phyloP scores from a whole-genome alignment of 345 rosid genomes.

The Fremontodendron californicum region DNA sequence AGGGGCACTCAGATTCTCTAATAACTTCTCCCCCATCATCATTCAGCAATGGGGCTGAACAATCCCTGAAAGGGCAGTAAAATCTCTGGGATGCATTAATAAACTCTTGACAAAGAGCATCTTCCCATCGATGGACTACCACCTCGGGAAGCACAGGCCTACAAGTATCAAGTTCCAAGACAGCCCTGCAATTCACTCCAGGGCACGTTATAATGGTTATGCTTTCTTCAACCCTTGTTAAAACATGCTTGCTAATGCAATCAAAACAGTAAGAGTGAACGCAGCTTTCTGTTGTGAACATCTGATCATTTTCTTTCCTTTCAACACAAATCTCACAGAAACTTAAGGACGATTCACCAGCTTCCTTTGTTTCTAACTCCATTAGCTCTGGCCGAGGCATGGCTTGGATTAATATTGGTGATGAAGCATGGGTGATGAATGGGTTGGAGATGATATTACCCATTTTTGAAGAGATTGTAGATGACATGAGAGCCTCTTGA shows the following conservation, averaged over 20 bases:
- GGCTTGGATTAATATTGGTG: not conserved
- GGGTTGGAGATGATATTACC: not conserved
- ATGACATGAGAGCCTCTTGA: conserved; percentile 22
- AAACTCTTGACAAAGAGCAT: conserved; percentile 38
- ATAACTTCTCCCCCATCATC: conserved; percentile 28
- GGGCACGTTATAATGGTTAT: conserved; percentile 44
- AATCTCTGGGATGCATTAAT: conserved; percentile 29
- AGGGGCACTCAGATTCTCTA: conserved; percentile 60
- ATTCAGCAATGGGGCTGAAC: conserved; percentile 50
- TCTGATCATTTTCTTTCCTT: conserved; percentile 31
- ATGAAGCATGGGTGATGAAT: not conserved
- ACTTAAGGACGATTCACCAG: conserved; percentile 31
- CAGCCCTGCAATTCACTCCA: conserved; percentile 36
- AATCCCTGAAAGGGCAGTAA: conserved; percentile 76
- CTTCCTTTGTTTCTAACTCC: not conserved
- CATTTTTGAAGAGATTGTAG: not conserved
- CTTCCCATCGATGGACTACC: conserved; percentile 57
- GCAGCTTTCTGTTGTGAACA: conserved; percentile 41
- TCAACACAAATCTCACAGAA: conserved; percentile 63
- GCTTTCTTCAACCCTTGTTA: conserved; percentile 30
- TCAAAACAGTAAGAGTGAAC: conserved; percentile 51
- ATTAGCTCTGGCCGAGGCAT: not conserved
- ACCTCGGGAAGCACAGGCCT: conserved; percentile 34
- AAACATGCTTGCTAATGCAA: conserved; percentile 53
- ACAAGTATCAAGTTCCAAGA: conserved; percentile 44